Evolutionary conservation across 2,329 filamentous ascomycete genomes (phyloP).

Genomic region (Venturia asperata): DNA sequence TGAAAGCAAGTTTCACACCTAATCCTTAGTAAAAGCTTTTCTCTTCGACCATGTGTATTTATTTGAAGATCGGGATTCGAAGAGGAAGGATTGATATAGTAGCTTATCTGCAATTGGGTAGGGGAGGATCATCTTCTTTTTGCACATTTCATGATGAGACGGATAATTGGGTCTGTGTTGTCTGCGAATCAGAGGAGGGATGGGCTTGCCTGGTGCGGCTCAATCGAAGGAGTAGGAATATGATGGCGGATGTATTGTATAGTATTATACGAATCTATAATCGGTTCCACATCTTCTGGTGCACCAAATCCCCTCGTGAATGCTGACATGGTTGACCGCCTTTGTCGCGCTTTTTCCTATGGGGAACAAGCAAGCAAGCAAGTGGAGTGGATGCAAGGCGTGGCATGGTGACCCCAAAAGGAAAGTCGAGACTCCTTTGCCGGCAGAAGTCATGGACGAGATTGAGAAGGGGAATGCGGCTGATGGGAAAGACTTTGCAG

Average conservation of each 20-base stretch:
- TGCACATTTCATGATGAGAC: slow-evolving; percentile 1
- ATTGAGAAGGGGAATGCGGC: not conserved
- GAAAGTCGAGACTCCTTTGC: not conserved
- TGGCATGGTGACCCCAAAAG: not conserved
- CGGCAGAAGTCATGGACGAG: not conserved
- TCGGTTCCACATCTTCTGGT: too few species aligned
- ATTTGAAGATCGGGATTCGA: not conserved
- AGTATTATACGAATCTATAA: slow-evolving; percentile 7
- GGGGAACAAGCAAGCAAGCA: not conserved
- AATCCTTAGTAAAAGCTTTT: not conserved
- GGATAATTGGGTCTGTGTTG: not conserved
- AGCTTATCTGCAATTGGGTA: not conserved
- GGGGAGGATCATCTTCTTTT: not conserved
- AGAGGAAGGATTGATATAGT: not conserved
- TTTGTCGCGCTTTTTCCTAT: not conserved
- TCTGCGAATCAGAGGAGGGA: not conserved
- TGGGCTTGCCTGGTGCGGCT: not conserved
- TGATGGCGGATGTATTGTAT: not conserved
- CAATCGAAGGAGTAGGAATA: not conserved
- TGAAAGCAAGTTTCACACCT: slow-evolving; percentile 8
- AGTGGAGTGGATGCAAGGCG: not conserved
- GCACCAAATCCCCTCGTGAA: too few species aligned
- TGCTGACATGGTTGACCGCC: not conserved
- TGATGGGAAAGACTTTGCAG: too few species aligned
- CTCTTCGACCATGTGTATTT: slow-evolving; percentile 2